phyloP scores from a whole-genome alignment of 179 eudicot species.

The Silene coronaria region DNA sequence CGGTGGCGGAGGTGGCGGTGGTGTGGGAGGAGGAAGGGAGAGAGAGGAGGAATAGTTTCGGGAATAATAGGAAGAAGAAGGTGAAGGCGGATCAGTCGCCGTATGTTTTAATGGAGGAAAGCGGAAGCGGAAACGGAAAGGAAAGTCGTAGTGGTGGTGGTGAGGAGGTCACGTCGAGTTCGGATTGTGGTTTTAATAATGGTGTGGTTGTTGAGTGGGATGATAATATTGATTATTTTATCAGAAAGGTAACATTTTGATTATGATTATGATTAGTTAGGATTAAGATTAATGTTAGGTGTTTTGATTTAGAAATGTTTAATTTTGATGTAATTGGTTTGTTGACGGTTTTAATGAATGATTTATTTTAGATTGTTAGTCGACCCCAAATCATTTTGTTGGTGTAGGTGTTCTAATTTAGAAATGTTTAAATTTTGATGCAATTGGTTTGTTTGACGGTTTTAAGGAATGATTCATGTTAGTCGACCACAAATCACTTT shows the following conservation, averaged over 20 bases:
- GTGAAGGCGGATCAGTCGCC: constrained; percentile 49
- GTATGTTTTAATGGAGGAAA: constrained; percentile 30
- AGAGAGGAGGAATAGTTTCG: constrained; percentile 41
- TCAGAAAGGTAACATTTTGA: constrained; percentile 45
- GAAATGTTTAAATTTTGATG: not conserved
- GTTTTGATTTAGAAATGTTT: not conserved
- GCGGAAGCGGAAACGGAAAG: not conserved
- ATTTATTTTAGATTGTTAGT: not conserved
- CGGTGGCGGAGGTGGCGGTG: not conserved
- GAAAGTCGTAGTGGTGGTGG: constrained; percentile 12
- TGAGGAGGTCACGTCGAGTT: constrained; percentile 28
- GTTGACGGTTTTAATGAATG: not conserved
- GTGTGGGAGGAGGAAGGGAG: not conserved
- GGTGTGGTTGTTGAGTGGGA: constrained; percentile 57
- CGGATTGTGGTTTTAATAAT: not conserved
- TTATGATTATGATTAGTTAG: not conserved
- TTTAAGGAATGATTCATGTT: not conserved
- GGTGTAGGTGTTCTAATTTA: not conserved
- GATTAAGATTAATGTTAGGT: not conserved
- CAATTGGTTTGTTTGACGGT: not conserved
- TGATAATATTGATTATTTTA: constrained; percentile 56
- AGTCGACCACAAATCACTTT: not conserved
- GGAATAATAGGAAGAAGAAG: constrained; percentile 43
- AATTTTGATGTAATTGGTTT: not conserved
- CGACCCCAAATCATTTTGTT: not conserved